Evolutionary conservation across 2,329 filamentous ascomycete genomes (phyloP), one percentile per base, ranked within the genome.

Genomic region (Scopulariopsis brevicaulis): DNA sequence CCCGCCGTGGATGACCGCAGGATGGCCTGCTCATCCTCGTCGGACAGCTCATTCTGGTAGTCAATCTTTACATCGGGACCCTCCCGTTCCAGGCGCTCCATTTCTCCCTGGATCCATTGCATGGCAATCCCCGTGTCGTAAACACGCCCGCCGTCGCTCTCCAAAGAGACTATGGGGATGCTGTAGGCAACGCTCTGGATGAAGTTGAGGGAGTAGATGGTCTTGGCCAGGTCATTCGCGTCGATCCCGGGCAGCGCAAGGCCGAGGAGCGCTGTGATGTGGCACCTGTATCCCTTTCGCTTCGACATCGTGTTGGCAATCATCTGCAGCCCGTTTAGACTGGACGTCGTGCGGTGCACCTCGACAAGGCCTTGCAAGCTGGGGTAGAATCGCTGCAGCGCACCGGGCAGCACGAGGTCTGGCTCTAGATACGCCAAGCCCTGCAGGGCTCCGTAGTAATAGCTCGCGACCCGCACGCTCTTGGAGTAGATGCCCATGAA

Each of bases 401-500:
- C 93, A 50, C 95, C 94, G 0, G 94, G 94, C 1, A 99, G 78
- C 60, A 99, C 93, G 64, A 97, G 77, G 64, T 90, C 86, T 0
- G 94, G 95, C 69, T 99, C 93, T 53, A 99, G 77, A 65, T 88
- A 96, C 2, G 94, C 89, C 57, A 99, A 75, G 58, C 89, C 89
- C 69, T 97, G 93, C 55, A 99, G 77, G 1, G 93, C 90, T 55
- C 89, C 91, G 63, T 96, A 84, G 63, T 93, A 96, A 75, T 92
- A 96, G 70, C 87, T 92, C 68, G 96, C 91, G 3, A 94, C 87
- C 55, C 91, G 92, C 59, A 85, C 86, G 70, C 92, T 96, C 78
- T 99, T 99, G 57, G 92, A 89, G 70, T 96, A 99, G 55, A 99
- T 87, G 32, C 94, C 94, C 92, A 99, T 96, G 70, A 96, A 99